Evolutionary conservation across 331 rosid species (phyloP).

Genomic region (Spiraea crenata): DNA sequence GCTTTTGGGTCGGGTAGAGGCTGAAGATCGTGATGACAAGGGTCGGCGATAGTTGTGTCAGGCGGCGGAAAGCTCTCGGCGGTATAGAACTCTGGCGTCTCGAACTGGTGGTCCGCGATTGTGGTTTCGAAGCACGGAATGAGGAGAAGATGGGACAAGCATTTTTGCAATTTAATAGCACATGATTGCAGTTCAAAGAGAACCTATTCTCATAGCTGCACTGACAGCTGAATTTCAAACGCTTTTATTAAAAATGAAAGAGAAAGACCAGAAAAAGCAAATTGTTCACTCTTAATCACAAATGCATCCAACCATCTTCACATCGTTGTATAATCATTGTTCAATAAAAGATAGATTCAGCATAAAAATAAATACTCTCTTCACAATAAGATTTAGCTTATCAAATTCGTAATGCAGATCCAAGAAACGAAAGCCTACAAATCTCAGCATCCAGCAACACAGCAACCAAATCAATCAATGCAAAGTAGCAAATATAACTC

Average conservation of each 20-base stretch:
- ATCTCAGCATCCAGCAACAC: neutral
- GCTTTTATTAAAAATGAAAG: too few relatives aligned
- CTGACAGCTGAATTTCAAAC: neutral
- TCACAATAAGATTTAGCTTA: neutral
- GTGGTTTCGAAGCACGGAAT: too few relatives aligned
- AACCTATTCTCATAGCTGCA: constrained; percentile 3
- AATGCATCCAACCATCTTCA: neutral
- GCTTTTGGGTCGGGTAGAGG: too few relatives aligned
- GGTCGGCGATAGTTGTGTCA: too few relatives aligned
- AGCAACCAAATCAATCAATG: neutral
- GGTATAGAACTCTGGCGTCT: too few relatives aligned
- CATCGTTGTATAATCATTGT: neutral
- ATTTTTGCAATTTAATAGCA: too few relatives aligned
- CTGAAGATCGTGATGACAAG: too few relatives aligned
- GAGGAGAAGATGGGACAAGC: too few relatives aligned
- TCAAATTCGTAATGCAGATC: constrained; percentile 30
- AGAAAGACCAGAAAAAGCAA: neutral
- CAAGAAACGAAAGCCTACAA: constrained; percentile 16
- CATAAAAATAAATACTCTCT: neutral
- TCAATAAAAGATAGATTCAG: constrained; percentile 10
- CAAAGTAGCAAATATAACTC: neutral
- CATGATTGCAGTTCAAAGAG: neutral
- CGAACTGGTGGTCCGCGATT: too few relatives aligned
- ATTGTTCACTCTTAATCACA: neutral
- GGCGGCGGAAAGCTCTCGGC: too few relatives aligned